Base-by-base conservation (phyloP, 306 rosid genomes). In the Castanea mollissima region DNA sequence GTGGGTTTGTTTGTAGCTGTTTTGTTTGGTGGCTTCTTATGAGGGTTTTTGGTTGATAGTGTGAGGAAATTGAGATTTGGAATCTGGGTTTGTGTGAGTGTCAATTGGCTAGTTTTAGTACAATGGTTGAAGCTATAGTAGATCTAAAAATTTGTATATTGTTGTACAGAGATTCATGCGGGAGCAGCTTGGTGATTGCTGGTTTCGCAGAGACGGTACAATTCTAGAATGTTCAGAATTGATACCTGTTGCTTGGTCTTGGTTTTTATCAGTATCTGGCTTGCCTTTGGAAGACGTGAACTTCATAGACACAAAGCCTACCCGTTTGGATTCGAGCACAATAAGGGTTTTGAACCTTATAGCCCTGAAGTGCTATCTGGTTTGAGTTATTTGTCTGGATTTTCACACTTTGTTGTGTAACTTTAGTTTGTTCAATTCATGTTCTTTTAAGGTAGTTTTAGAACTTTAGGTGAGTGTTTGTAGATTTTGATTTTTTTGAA, bases 111-210 rank as follows among this genome's bases (percentile, higher is more conserved):
- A 35, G 67, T 69, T 55, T 83, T 74, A 76, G 74, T 69, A 84
- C 68, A 79, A 72, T 87, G 80, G 85, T 80, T 82, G 83, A 82
- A 78, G 90, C 82, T 62, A 67, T 64, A 83, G 88, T 87, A 90
- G 97, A 92, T 94, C 94, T 88, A 84, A 84, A 74, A 54, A 74
- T 83, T 85, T 68, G 31, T 71, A 74, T 87, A 68, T 82, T 87
- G 77, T 82, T 87, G 77, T 86, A 76, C 91, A 85, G 87, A 87
- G 87, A 82, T 86, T 89, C 83, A 82, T 83, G 85, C 84, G 72
- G 83, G 77, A 80, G 81, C 78, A 51, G 63, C 81, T 79, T 49
- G 86, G 80, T 69, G 86, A 67, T 84, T 75, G 82, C 85, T 80
- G 78, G 73, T 82, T 84, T 83, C 20, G 35, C 67, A 79, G 83